Conservation (phyloP, 352 stramenopile species). For the Globisporangium acanthophoron region DNA sequence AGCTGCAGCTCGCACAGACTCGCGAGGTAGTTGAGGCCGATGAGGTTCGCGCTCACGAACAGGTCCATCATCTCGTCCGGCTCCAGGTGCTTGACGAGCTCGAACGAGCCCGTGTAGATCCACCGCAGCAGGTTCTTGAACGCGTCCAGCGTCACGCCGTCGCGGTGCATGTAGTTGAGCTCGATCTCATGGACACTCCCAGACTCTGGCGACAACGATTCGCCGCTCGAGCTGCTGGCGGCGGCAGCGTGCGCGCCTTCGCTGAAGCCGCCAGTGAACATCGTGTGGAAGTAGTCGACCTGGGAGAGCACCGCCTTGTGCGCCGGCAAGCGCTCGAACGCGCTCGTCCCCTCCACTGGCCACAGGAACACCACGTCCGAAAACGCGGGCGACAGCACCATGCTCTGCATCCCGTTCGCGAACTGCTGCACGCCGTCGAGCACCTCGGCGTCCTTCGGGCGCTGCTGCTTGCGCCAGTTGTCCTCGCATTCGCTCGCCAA, state of each 20-base stretch:
- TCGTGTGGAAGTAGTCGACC: slow-evolving; percentile 77
- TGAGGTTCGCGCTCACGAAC: slow-evolving; percentile 53
- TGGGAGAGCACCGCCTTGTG: slow-evolving; percentile 72
- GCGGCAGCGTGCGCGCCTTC: slow-evolving; percentile 29
- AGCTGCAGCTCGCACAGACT: slow-evolving; percentile 61
- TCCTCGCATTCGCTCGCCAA: slow-evolving; percentile 45
- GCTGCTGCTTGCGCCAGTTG: slow-evolving; percentile 35
- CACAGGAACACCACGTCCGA: slow-evolving; percentile 80
- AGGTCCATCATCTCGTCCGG: slow-evolving; percentile 69
- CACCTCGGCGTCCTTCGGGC: not conserved
- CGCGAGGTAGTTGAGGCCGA: slow-evolving; percentile 48
- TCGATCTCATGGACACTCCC: slow-evolving; percentile 40
- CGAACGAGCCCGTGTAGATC: slow-evolving; percentile 70
- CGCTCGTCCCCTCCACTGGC: slow-evolving; percentile 17
- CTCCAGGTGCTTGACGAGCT: slow-evolving; percentile 32
- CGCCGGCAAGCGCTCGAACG: slow-evolving; percentile 38
- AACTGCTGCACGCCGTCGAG: slow-evolving; percentile 32
- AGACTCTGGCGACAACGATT: too few species aligned
- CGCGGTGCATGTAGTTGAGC: slow-evolving; percentile 66
- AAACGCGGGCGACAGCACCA: slow-evolving; percentile 35
- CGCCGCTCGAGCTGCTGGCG: not conserved
- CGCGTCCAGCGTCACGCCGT: slow-evolving; percentile 57
- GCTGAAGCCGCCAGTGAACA: slow-evolving; percentile 79
- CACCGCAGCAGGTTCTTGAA: slow-evolving; percentile 60
- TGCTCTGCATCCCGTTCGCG: slow-evolving; percentile 44